These are phyloP conservation scores for Zygnema circumcarinatum DNA, from an alignment of 139 green algal genomes.

Conservation along the genomic window DNA sequence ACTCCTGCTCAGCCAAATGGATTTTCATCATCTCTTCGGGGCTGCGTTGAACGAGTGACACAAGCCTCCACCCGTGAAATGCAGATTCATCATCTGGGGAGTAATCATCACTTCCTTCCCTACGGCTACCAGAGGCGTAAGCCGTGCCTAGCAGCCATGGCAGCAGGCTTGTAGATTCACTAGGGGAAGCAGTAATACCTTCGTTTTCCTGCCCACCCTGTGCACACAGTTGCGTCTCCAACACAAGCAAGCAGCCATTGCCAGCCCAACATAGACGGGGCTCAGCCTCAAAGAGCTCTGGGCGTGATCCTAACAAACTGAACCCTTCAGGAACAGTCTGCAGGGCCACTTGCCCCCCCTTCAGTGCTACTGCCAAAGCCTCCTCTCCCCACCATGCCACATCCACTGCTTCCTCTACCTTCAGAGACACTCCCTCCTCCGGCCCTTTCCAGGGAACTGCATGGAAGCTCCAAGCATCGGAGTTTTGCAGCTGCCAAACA, in stretches of 20 bases:
- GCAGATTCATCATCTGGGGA: neutral
- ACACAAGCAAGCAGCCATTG: slow-evolving; percentile 17
- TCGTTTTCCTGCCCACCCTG: slow-evolving; percentile 11
- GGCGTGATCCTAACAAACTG: slow-evolving; percentile 1
- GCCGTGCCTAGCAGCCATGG: neutral
- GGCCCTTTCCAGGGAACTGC: no score
- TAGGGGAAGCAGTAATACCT: neutral
- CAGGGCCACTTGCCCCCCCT: slow-evolving; percentile 1
- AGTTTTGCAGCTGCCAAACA: neutral
- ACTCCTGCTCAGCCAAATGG: slow-evolving; percentile 17
- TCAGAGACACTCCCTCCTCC: no score
- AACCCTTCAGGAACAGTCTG: neutral
- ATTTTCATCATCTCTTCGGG: slow-evolving; percentile 28
- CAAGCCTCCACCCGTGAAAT: slow-evolving; percentile 38
- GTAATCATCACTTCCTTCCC: neutral
- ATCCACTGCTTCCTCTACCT: slow-evolving; percentile 22
- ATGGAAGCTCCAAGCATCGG: no score
- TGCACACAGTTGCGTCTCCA: slow-evolving; percentile 1
- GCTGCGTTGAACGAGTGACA: slow-evolving; percentile 24
- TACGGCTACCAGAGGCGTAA: neutral
- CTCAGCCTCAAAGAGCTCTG: slow-evolving; percentile 23
- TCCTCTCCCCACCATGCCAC: slow-evolving; percentile 42
- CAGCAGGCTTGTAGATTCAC: neutral
- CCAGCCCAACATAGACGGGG: neutral
- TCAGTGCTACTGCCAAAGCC: slow-evolving; percentile 6